Conservation (phyloP, 441 rosid species). For the Erysimum cheiri region DNA sequence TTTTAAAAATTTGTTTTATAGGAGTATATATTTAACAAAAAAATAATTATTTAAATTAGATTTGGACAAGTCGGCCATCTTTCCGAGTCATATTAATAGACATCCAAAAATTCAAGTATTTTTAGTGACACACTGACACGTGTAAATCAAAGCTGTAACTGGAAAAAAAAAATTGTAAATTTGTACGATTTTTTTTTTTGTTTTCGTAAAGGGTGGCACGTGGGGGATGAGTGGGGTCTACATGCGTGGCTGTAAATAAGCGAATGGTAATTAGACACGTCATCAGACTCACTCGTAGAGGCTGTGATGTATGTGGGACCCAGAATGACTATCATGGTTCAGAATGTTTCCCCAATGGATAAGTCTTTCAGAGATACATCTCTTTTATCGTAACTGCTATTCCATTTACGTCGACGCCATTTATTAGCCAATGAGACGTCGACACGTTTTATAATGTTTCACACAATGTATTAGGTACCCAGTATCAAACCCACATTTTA, state of each 20-base stretch:
- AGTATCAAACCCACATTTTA: neutral
- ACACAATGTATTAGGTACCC: neutral
- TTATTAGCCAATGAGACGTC: neutral
- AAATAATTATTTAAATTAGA: neutral
- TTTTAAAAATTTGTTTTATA: no score
- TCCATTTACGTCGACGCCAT: constrained; percentile 21
- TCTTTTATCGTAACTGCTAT: constrained; percentile 13
- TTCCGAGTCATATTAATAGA: neutral
- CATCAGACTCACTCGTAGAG: neutral
- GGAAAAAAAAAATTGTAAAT: neutral
- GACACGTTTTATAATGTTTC: constrained; percentile 2
- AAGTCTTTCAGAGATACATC: constrained; percentile 20
- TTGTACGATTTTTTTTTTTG: neutral
- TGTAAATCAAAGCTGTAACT: constrained; percentile 28
- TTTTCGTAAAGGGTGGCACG: constrained; percentile 33
- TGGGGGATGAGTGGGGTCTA: constrained; percentile 30
- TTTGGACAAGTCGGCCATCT: neutral
- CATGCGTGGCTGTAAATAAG: neutral
- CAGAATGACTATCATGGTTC: constrained; percentile 34
- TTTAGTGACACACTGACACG: no score
- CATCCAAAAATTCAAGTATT: no score
- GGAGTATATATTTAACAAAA: no score
- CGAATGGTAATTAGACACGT: constrained; percentile 29
- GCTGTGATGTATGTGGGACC: constrained; percentile 29
- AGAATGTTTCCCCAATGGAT: constrained; percentile 45